Conservation (phyloP, 208 protist species). For the Leishmania gerbilli region DNA sequence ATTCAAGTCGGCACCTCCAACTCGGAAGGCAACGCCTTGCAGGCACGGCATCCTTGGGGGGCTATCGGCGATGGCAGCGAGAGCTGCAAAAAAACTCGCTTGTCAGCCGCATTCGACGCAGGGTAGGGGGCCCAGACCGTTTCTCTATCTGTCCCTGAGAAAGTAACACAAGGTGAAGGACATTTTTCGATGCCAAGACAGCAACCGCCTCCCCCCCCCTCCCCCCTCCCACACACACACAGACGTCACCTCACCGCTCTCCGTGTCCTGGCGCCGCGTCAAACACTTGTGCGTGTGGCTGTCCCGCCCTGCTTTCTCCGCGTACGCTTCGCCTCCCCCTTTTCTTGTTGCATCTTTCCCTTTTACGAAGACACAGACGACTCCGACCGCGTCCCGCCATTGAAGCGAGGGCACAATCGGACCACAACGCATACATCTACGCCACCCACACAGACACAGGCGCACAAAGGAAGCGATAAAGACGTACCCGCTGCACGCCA, state of each 20-base stretch:
- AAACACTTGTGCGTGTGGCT: background rate
- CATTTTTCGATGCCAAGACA: background rate
- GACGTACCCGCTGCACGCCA: background rate
- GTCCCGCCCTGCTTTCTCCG: background rate
- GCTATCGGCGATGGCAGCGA: background rate
- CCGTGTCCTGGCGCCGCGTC: background rate
- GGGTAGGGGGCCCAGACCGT: background rate
- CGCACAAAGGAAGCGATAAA: background rate
- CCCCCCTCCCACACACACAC: background rate
- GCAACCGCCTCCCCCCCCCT: background rate
- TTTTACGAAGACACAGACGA: conserved; percentile 17
- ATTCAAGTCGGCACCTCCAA: background rate
- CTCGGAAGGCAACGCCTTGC: background rate
- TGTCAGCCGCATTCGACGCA: background rate
- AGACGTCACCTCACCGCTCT: background rate
- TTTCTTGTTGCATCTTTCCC: background rate
- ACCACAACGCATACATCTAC: background rate
- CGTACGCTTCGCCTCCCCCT: background rate
- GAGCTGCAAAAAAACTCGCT: background rate
- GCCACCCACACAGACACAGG: conserved; percentile 9
- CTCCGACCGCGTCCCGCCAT: background rate
- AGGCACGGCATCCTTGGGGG: background rate
- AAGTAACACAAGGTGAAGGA: background rate
- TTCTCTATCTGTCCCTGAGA: background rate
- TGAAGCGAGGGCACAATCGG: background rate